Base-by-base conservation (phyloP, 371 early-diverging fungal genomes). In the Choanephora cucurbitarum region DNA sequence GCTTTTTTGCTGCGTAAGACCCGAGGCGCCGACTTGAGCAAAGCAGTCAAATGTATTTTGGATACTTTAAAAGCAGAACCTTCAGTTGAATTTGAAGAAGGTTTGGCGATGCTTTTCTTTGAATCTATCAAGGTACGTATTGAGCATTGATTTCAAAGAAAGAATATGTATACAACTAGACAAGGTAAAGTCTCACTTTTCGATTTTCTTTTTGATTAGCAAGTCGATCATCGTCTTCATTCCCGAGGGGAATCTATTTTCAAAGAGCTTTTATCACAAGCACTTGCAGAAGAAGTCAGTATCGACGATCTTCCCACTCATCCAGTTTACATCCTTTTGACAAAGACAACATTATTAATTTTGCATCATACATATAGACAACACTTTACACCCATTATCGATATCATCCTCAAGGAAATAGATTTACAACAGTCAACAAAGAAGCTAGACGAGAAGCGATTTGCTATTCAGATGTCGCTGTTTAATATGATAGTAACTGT, bases 1-100 rank as follows among this genome's bases (percentile, higher is more conserved):
- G 90, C 95, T 15, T 96, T 88, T 61, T 75, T 97, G 51, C 67
- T 97, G 54, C 82, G 97, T 23, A 93, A 92, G 58, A 79, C 86
- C 7, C 76, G 83, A 5, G 81, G 72, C 8, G 77, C 83, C 7
- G 73, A 78, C 14, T 73, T 91, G 57, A 75, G 68, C 32, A 56
- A 67, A 13, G 82, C 86, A 28, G 58, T 91, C 28, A 50, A 64
- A 15, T 74, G 70, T 49, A 90, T 91, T 18, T 62, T 93, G 17
- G 57, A 77, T 3, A 80, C 79, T 6, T 67, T 91, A 34, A 69
- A 72, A 6, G 64, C 74, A 8, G 60, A 77, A 7, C 79, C 82
- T 5, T 67, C 76, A 11, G 70, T 68, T 22, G 71, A 78, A 14
- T 91, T 85, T 64, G 71, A 73, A 4, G 88, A 93, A 46, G 94